These are phyloP conservation scores for Penicillium oxalicum DNA, from an alignment of 2,329 filamentous ascomycete species.

Conservation along the genomic window DNA sequence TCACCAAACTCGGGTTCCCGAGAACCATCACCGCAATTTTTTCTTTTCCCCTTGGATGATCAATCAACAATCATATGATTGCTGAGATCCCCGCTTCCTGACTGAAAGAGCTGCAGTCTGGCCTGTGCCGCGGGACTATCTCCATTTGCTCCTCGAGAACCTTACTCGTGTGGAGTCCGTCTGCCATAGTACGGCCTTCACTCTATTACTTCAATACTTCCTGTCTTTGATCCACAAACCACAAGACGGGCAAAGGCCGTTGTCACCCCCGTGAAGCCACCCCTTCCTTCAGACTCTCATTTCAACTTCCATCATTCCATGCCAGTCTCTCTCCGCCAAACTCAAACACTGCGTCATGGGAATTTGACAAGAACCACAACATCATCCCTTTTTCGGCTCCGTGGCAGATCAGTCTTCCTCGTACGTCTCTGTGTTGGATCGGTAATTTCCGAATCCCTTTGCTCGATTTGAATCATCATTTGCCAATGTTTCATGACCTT, in stretches of 20 bases:
- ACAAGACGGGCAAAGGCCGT: background rate
- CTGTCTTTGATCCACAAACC: too few relatives aligned
- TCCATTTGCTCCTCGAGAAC: slow-evolving; percentile 1
- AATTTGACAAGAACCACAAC: background rate
- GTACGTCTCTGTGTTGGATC: background rate
- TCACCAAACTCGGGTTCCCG: background rate
- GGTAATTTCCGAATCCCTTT: too few relatives aligned
- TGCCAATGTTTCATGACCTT: background rate
- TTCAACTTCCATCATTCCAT: background rate
- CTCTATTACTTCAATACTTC: too few relatives aligned
- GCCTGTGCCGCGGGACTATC: slow-evolving; percentile 3
- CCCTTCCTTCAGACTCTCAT: background rate
- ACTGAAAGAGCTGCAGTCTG: background rate
- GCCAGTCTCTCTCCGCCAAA: background rate
- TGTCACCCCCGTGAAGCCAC: background rate
- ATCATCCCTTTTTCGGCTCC: background rate
- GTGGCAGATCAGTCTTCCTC: background rate
- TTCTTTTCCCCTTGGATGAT: background rate
- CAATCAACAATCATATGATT: slow-evolving; percentile 12
- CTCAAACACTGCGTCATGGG: slow-evolving; percentile 3
- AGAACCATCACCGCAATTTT: background rate
- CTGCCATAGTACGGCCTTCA: background rate
- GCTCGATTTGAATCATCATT: background rate
- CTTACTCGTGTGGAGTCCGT: background rate
- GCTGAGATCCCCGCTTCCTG: background rate